phyloP scores from a whole-genome alignment of 306 rosid genomes.

The Luffa aegyptiaca region DNA sequence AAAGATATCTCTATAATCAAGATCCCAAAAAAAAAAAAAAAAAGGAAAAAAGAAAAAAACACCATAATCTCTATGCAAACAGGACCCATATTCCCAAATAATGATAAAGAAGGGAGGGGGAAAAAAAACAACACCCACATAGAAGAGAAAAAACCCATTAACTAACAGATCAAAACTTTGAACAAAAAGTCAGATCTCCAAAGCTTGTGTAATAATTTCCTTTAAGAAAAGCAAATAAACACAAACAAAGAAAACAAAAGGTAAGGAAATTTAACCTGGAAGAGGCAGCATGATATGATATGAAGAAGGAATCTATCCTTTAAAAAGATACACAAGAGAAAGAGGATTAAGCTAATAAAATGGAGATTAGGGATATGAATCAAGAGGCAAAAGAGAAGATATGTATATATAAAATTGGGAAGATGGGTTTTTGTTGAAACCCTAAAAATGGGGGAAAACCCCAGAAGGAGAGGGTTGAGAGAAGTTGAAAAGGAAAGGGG shows the following conservation, averaged over 20 bases:
- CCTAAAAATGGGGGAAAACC: neutral
- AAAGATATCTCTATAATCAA: neutral
- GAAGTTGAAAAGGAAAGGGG: neutral
- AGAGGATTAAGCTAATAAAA: neutral
- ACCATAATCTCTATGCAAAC: neutral
- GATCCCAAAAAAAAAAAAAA: neutral
- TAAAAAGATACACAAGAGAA: neutral
- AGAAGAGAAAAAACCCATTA: neutral
- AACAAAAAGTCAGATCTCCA: neutral
- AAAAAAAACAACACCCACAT: neutral
- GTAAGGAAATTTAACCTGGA: constrained; percentile 1
- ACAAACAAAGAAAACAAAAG: neutral
- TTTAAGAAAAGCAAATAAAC: neutral
- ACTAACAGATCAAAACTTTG: neutral
- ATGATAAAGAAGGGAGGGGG: neutral
- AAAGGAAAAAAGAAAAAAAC: neutral
- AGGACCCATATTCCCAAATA: neutral
- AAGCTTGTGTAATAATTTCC: neutral
- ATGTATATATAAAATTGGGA: neutral
- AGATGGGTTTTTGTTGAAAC: neutral
- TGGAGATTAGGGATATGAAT: neutral
- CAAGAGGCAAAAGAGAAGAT: neutral
- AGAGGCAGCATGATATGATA: neutral
- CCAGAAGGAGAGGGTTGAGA: neutral
- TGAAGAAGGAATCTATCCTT: neutral